Percentiles rank a stretch among this genome's conserved stretches.
phyloP scores from a whole-genome alignment of 2,329 filamentous ascomycete species.

The Colletotrichum tofieldiae region DNA sequence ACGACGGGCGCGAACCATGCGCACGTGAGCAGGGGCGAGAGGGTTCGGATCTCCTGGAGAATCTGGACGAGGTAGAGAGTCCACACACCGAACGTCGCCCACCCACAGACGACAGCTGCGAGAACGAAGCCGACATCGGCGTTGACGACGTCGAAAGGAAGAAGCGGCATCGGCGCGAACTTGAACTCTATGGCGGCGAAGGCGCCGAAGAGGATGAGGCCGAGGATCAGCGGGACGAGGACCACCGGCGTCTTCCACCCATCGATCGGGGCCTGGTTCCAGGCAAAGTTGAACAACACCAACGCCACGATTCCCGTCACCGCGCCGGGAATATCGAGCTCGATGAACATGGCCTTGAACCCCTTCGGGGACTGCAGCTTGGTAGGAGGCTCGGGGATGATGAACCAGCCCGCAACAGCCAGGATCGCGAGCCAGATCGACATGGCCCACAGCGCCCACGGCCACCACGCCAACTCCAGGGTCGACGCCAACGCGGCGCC shows the following conservation, averaged over 20 bases:
- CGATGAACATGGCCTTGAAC: constrained; percentile 45
- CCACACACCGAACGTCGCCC: constrained; percentile 70
- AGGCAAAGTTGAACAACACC: constrained; percentile 76
- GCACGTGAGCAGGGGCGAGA: constrained; percentile 60
- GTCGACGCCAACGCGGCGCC: constrained; percentile 60
- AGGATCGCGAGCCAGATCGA: constrained; percentile 54
- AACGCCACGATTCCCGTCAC: constrained; percentile 67
- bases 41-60: constrained; percentile 60
- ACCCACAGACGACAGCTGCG: constrained; percentile 67
- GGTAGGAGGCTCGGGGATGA: constrained; percentile 53
- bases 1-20: constrained; percentile 63
- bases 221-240: constrained; percentile 71
- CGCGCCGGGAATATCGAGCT: constrained; percentile 59
- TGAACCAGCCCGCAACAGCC: constrained; percentile 50
- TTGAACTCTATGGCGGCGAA: constrained; percentile 72
- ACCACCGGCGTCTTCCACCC: constrained; percentile 73
- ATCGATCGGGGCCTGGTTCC: constrained; percentile 75
- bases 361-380: constrained; percentile 38
- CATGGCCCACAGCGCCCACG: constrained; percentile 63
- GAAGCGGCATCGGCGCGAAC: constrained; percentile 65
- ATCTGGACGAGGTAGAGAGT: constrained; percentile 68
- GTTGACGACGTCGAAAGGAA: constrained; percentile 69
- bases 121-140: constrained; percentile 70
- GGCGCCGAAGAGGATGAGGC: constrained; percentile 65
- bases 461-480: constrained; percentile 60